Base-by-base conservation (phyloP, 768 basidiomycete genomes). In the Rhodosporidiobolus sp. region DNA sequence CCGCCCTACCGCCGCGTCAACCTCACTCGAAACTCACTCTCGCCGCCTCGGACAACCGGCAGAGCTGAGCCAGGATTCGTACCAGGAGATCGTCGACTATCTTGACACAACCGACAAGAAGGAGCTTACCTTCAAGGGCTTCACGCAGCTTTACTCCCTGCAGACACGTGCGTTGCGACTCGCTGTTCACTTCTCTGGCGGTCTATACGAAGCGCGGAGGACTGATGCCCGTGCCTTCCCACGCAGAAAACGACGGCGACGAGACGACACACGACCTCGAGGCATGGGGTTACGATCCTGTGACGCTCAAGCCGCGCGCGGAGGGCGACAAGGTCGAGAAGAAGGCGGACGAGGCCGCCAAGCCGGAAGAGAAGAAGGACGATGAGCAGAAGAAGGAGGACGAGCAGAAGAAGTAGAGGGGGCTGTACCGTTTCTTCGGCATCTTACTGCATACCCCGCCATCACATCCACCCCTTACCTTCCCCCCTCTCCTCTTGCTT, bases 41-140 rank as follows among this genome's bases (percentile, higher is more conserved):
- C 49, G 19, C 49, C 20, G n/a, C 26, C 17, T 50, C 49, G 49
- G 6, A 50, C 26, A n/a, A n/a, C 9, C 20, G 4, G 34, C 56
- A 72, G 71, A 67, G 2, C 58, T 72, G 46, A 43, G 56, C 32
- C 62, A 72, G 52, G 71, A 67, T 50, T 63, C 66, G 57, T 72
- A 63, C 46, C 45, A 67, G 30, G 72, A 73, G 50, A 60, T 73
- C 10, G 58, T 65, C 54, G 63, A 65, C 43, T 69, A 69, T 56
- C 64, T 69, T 53, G 72, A 69, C 48, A 57, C 61, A 30, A 69
- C 63, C 20, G 58, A 60, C 52, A 52, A 50, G 9, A 38, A 35
- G 14, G 67, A 69, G 63, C 67, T 73, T 30, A 69, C 72, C 8
- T 65, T 73, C 48, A 65, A 66, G 48, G 72, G 72, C 8, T 73